Conservation (phyloP, 352 stramenopile genomes). For the Blastocystis sp. region DNA sequence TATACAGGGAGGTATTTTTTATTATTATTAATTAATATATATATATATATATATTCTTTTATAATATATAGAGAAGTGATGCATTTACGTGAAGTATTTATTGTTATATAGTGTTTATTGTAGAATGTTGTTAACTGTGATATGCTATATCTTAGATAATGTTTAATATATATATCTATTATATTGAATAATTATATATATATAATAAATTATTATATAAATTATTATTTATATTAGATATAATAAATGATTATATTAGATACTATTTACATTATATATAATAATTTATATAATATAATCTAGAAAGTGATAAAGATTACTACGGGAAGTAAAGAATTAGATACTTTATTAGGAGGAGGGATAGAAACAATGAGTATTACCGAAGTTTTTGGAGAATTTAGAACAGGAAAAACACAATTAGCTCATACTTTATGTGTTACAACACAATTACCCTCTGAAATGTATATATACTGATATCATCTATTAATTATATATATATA, state of each 20-base stretch:
- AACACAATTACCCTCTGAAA: conserved; percentile 51
- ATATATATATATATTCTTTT: no score
- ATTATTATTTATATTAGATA: conserved; percentile 7
- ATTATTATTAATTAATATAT: no score
- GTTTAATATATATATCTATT: no score
- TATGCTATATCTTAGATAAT: no score
- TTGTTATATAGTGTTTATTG: no score
- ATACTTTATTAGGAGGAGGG: conserved; percentile 60
- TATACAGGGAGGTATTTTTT: conserved; percentile 19
- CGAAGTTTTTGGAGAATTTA: conserved; percentile 64
- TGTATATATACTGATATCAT: neutral
- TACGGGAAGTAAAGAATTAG: conserved; percentile 49
- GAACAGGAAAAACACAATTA: conserved; percentile 76
- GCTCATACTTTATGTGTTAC: conserved; percentile 63
- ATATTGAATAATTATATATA: conserved; percentile 4
- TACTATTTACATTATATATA: no score
- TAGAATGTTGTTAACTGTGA: no score
- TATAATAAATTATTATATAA: neutral
- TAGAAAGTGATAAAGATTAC: conserved; percentile 32
- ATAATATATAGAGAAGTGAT: no score
- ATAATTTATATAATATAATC: neutral
- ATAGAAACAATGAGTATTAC: conserved; percentile 69
- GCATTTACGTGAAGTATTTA: no score
- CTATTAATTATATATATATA: conserved; percentile 10
- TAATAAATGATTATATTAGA: no score